Conservation (phyloP, 306 rosid species). For the Glycine latifolia region DNA sequence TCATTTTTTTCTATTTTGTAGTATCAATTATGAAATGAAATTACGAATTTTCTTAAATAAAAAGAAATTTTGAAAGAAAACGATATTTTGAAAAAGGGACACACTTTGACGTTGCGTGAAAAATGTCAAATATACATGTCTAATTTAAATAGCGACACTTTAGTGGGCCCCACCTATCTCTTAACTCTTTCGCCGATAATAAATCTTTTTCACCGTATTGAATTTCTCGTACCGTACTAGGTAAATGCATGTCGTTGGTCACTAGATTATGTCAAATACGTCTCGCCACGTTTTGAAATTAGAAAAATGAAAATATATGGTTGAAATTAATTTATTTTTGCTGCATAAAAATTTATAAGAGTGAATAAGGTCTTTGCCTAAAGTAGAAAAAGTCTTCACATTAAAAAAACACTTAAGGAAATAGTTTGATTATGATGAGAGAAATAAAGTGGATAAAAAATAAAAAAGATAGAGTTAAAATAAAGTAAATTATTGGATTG, state of each 20-base stretch:
- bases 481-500: too few species aligned
- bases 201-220: conserved; percentile 35
- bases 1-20: not conserved
- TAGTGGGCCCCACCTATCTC: not conserved
- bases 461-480: too few species aligned
- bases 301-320: too few species aligned
- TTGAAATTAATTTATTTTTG: too few species aligned
- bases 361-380: too few species aligned
- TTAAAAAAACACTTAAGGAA: too few species aligned
- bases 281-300: not conserved
- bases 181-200: conserved; percentile 3
- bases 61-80: not conserved
- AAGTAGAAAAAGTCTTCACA: too few species aligned
- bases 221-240: conserved; percentile 11
- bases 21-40: not conserved
- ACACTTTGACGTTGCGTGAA: not conserved
- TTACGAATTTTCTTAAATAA: not conserved
- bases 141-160: conserved; percentile 41
- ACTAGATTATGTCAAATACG: not conserved
- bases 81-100: conserved; percentile 38
- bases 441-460: too few species aligned
- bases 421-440: too few species aligned
- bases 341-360: too few species aligned
- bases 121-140: conserved; percentile 32
- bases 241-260: not conserved